Evolutionary conservation across 2,329 filamentous ascomycete species (phyloP), one percentile per base, ranked within the genome.

Genomic region (Fusarium marasasianum): DNA sequence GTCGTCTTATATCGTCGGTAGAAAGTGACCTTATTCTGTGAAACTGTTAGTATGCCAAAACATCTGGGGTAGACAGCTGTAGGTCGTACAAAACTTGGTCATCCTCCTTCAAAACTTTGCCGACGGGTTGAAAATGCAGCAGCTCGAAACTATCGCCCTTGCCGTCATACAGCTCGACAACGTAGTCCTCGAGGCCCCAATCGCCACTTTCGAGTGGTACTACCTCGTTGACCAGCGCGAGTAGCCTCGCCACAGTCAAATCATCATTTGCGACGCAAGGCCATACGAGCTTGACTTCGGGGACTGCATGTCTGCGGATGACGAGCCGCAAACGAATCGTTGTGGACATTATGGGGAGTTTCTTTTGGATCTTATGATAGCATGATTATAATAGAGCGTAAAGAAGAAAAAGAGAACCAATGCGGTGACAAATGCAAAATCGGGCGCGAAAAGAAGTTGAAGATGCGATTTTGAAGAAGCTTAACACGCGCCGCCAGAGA

Each of bases 151-250:
- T 91, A 24, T 83, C 85, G n/a, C 87, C 88, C 43, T 84, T 82
- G 35, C 79, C 77, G 63, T 88, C 86, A 26, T 82, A 82, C 8
- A 98, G 87, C 82, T 97, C 93, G 37, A 98, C 94, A 14, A 89
- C 89, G 81, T 98, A 98, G 80, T 98, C 94, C 78, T 98, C 95
- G 8, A 98, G 84, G 1, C 94, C 94, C 94, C 94, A 98, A 68
- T 94, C 87, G 45, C 87, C 87, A 64, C 91, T 91, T 83, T 98
- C 95, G 1, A 98, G 89, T 1, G 95, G 95, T 5, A 98, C 85
- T 22, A 93, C 87, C 48, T 93, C 90, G 82, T 97, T 95, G 75
- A 98, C 86, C 69, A 94, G 89, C 72, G 93, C 90, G 43, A 98
- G 86, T 5, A 98, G 88, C 75, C 92, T 90, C 37, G 93, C 89